phyloP scores from a whole-genome alignment of 1,139 yeast species.

The Suhomyces bribrorum region DNA sequence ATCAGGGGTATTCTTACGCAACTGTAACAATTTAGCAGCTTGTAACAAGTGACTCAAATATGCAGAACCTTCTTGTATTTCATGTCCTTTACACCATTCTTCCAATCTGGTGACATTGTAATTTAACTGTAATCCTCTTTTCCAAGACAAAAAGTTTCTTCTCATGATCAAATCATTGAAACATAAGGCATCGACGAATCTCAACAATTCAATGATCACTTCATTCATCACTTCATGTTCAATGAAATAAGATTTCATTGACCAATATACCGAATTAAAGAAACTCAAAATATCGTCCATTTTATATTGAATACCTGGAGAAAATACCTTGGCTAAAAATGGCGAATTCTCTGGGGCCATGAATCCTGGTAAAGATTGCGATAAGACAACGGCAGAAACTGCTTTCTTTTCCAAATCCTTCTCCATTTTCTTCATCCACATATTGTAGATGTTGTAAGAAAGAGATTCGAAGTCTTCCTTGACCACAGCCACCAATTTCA shows the following conservation, averaged over 20 bases:
- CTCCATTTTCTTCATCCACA: conserved; percentile 97
- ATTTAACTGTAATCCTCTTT: conserved; percentile 94
- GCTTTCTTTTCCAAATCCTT: conserved; percentile 89
- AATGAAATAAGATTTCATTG: conserved; percentile 88
- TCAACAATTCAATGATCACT: conserved; percentile 79
- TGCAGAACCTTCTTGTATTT: conserved; percentile 85
- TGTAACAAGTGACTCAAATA: conserved; percentile 88
- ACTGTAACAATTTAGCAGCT: conserved; percentile 90
- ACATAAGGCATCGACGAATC: conserved; percentile 89
- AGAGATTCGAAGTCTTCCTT: conserved; percentile 93
- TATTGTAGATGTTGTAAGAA: conserved; percentile 90
- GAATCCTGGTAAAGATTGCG: conserved; percentile 96
- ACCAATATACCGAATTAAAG: conserved; percentile 89
- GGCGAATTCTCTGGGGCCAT: conserved; percentile 87
- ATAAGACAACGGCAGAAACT: conserved; percentile 88
- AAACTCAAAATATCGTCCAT: conserved; percentile 94
- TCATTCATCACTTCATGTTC: conserved; percentile 84
- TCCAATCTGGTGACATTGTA: conserved; percentile 95
- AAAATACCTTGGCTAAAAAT: conserved; percentile 80
- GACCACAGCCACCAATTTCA: conserved; percentile 85
- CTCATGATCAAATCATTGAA: conserved; percentile 96
- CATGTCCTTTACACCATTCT: conserved; percentile 98
- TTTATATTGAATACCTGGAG: conserved; percentile 70
- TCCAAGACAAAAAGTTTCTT: conserved; percentile 94
- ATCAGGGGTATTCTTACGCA: conserved; percentile 84